Evolutionary conservation across 1,284 basidiomycete genomes (phyloP).

Genomic region (Leccinum subrobustum): DNA sequence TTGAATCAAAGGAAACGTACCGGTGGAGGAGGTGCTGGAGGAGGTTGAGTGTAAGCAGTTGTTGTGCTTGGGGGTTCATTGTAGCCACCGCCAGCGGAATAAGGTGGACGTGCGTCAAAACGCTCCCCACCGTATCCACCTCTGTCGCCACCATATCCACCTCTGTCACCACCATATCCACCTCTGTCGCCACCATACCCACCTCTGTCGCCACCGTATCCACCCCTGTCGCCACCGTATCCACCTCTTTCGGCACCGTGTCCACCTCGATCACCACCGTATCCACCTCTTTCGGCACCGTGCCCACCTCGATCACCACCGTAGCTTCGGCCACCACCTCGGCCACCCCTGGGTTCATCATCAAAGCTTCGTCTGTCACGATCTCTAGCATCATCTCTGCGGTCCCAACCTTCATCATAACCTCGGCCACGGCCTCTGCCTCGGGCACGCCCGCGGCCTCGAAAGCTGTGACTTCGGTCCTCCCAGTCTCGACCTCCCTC

Average conservation of each 20-base stretch:
- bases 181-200: no score
- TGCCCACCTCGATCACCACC: slow-evolving; percentile 14
- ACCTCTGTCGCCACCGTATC: not conserved
- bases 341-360: slow-evolving; percentile 42
- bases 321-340: slow-evolving; percentile 39
- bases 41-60: slow-evolving; percentile 24
- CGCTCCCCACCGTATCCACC: slow-evolving; percentile 37
- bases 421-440: slow-evolving; percentile 39
- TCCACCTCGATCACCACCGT: not conserved
- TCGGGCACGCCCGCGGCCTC: slow-evolving; percentile 42
- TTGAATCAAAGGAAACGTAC: slow-evolving; percentile 18
- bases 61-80: slow-evolving; percentile 29
- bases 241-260: slow-evolving; percentile 19
- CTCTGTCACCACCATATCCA: slow-evolving; percentile 24
- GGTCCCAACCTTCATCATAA: slow-evolving; percentile 43
- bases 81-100: slow-evolving; percentile 32
- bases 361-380: slow-evolving; percentile 48
- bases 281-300: no score
- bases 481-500: slow-evolving; percentile 49
- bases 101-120: slow-evolving; percentile 35
- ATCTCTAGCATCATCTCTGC: slow-evolving; percentile 46
- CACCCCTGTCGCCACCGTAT: slow-evolving; percentile 25
- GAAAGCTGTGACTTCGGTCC: slow-evolving; percentile 39
- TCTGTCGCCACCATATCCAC: not conserved
- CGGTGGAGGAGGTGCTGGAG: slow-evolving; percentile 14